Base-by-base conservation (phyloP, 108 stramenopile species). In the Epithemia pelagica region DNA sequence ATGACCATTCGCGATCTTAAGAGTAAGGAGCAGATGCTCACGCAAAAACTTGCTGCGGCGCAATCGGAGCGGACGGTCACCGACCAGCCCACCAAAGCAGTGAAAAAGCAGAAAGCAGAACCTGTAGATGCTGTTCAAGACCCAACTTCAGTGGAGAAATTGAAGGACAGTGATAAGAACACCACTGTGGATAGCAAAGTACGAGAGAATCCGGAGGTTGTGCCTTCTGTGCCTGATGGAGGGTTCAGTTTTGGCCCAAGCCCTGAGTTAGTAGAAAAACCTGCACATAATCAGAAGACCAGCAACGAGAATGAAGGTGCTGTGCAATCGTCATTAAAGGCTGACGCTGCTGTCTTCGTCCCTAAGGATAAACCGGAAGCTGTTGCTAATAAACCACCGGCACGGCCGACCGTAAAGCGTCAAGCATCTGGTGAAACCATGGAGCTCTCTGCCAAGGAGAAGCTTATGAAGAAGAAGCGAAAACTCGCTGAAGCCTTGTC, bases 181-280 rank as follows among this genome's bases (percentile, higher is more conserved):
- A 10, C 15, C 10, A 15, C 5, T 15, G 37, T 5, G 5, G 32
- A 25, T 52, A 51, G 67, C 54, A 68, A 54, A 29, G 53, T 32
- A 21, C 56, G 61, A 57, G 55, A 24, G 46, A 25, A 58, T 10
- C 46, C 24, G 20, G 52, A 70, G 29, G 61, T 57, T 5, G 33
- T 83, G 22, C 78, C 73, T 23, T 32, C 58, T 23, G 73, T 82
- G 21, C 85, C 85, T 3, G 22, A 58, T 57, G 81, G 78, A 59
- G 85, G 85, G 22, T 86, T 86, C 54, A 80, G 70, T 28, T 86
- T 80, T 69, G 85, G 76, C n/a, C 85, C 85, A 25, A 78, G 80
- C 60, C 22, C 25, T 26, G 25, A 25, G 3, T 18, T 18, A 32
- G 7, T 26, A 18, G 25, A 23, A 7, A 27, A 58, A 5, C 15